These are phyloP conservation scores for Chytriomyces sp. DNA, from an alignment of 192 early-diverging fungal species.

Conservation along the genomic window DNA sequence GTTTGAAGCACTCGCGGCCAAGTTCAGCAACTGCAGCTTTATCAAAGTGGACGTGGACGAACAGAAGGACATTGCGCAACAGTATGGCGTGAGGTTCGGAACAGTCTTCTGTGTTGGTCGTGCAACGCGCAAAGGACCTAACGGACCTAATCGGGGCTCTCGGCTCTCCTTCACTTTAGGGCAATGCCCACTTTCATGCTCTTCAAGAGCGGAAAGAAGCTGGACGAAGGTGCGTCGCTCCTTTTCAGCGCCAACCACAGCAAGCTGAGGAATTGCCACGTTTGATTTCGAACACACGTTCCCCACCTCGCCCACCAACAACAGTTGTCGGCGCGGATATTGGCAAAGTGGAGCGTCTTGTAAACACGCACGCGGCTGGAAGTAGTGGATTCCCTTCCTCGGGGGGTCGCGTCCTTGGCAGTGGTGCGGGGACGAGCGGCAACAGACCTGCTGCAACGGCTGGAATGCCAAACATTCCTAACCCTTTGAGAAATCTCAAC, in stretches of 20 bases:
- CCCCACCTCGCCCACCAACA: not conserved
- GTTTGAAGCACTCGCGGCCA: constrained; percentile 62
- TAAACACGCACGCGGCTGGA: constrained; percentile 29
- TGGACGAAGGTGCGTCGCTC: constrained; percentile 43
- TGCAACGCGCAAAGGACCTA: too few relatives aligned
- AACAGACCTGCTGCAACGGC: not conserved
- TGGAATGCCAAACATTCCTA: not conserved
- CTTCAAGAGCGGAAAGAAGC: constrained; percentile 55
- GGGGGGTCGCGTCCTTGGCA: constrained; percentile 21
- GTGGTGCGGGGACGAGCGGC: not conserved
- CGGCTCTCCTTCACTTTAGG: too few relatives aligned
- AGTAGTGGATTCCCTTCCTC: constrained; percentile 22
- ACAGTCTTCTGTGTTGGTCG: too few relatives aligned
- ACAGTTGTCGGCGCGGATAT: constrained; percentile 55
- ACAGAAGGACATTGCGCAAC: constrained; percentile 37
- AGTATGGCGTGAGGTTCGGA: constrained; percentile 49
- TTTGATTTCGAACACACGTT: not conserved
- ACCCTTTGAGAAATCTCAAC: constrained; percentile 10
- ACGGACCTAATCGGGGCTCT: too few relatives aligned
- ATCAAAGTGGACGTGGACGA: constrained; percentile 87
- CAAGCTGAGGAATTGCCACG: too few relatives aligned
- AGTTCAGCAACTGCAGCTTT: constrained; percentile 63
- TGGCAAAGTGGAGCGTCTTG: constrained; percentile 43
- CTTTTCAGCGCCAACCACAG: not conserved
- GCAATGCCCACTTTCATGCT: constrained; percentile 77